Conservation (phyloP, 2,329 filamentous ascomycete genomes). For the Mycosphaerella sp. region DNA sequence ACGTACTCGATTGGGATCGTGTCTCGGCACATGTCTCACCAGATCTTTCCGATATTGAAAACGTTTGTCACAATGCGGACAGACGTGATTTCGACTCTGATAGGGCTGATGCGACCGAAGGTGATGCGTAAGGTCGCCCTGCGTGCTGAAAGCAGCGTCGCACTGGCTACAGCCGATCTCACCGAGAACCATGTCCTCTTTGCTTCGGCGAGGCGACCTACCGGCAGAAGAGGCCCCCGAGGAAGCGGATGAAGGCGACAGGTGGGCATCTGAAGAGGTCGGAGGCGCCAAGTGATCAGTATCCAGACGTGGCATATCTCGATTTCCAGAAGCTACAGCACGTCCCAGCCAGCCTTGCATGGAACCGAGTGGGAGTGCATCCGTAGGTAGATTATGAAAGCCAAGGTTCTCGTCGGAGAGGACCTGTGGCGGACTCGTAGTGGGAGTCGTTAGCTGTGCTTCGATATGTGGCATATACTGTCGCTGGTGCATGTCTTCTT, state of each 20-base stretch:
- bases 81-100: constrained; percentile 19
- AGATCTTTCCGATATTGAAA: constrained; percentile 24
- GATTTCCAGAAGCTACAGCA: constrained; percentile 11
- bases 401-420: constrained; percentile 8
- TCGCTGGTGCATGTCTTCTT: neutral
- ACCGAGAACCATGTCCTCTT: constrained; percentile 13
- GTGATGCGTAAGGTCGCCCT: constrained; percentile 22
- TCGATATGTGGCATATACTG: neutral
- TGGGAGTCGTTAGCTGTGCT: neutral
- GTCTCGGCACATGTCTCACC: constrained; percentile 18
- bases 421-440: constrained; percentile 4
- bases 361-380: neutral
- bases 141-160: constrained; percentile 18
- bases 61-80: constrained; percentile 18
- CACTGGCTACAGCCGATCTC: constrained; percentile 17
- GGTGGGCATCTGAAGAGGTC: constrained; percentile 1
- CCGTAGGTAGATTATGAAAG: constrained; percentile 14
- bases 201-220: constrained; percentile 13
- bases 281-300: constrained; percentile 18
- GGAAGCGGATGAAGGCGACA: constrained; percentile 21
- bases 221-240: constrained; percentile 15
- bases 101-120: constrained; percentile 21
- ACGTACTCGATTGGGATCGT: constrained; percentile 20
- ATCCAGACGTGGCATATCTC: constrained; percentile 12
- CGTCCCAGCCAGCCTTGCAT: constrained; percentile 19